Evolutionary conservation across 2,329 filamentous ascomycete genomes (phyloP).

Genomic region (Cryphonectria japonica): DNA sequence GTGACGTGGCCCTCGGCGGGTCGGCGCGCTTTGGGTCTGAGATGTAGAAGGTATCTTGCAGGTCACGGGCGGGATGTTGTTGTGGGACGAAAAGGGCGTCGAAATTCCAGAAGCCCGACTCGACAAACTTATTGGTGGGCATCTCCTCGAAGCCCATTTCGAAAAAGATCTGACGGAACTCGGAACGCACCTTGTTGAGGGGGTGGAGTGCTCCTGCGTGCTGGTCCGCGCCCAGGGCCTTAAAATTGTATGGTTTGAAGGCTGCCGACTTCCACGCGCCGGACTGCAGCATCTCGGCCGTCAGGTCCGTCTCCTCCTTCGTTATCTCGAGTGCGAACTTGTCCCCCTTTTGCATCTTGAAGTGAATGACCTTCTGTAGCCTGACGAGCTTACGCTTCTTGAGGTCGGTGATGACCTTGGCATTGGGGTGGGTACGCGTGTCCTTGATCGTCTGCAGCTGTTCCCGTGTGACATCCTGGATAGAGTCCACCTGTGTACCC

Average conservation of each 20-base stretch:
- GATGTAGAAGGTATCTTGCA: slow-evolving; percentile 97
- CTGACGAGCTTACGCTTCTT: slow-evolving; percentile 91
- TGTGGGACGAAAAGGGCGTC: slow-evolving; percentile 95
- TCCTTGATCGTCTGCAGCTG: slow-evolving; percentile 75
- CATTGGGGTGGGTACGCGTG: slow-evolving; percentile 69
- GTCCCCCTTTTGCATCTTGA: slow-evolving; percentile 80
- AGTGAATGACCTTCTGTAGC: slow-evolving; percentile 82
- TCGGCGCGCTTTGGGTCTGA: slow-evolving; percentile 83
- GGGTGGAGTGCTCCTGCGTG: slow-evolving; percentile 66
- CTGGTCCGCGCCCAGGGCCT: slow-evolving; percentile 63
- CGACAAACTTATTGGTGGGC: slow-evolving; percentile 91
- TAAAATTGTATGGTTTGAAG: slow-evolving; percentile 74
- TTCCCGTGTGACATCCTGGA: slow-evolving; percentile 78
- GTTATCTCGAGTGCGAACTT: slow-evolving; percentile 89
- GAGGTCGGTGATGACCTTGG: slow-evolving; percentile 78
- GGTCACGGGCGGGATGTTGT: slow-evolving; percentile 94
- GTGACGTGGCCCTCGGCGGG: slow-evolving; percentile 60
- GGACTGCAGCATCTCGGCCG: slow-evolving; percentile 84
- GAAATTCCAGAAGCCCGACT: slow-evolving; percentile 99
- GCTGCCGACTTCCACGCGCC: slow-evolving; percentile 91
- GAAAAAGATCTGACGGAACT: slow-evolving; percentile 98
- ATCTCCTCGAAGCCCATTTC: slow-evolving; percentile 99
- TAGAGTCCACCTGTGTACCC: slow-evolving; percentile 62
- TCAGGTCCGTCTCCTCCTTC: slow-evolving; percentile 94
- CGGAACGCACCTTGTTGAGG: slow-evolving; percentile 91